Percentiles rank a stretch among this genome's conserved stretches.
phyloP scores from a whole-genome alignment of 768 basidiomycete species.

The Leccinum disarticulatum region DNA sequence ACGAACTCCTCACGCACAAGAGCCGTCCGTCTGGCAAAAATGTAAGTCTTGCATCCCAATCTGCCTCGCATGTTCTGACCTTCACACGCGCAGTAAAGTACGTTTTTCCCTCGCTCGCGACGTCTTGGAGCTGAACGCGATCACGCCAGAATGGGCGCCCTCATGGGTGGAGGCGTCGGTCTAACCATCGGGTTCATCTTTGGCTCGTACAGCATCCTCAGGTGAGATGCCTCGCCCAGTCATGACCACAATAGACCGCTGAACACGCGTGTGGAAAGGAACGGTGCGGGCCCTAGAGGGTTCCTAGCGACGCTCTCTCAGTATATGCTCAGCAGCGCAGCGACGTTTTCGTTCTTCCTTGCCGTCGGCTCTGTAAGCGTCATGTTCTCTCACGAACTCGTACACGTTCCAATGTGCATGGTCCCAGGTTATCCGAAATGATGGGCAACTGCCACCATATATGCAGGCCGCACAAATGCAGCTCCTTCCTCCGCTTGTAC shows the following conservation, averaged over 20 bases:
- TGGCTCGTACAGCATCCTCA: slow-evolving; percentile 87
- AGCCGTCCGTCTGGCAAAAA: slow-evolving; percentile 76
- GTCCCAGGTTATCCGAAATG: slow-evolving; percentile 84
- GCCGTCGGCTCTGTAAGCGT: slow-evolving; percentile 82
- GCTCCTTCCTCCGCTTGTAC: slow-evolving; percentile 53
- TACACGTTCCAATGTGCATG: slow-evolving; percentile 6
- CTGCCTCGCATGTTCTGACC: slow-evolving; percentile 12
- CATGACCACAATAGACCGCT: background rate
- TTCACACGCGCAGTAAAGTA: slow-evolving; percentile 55
- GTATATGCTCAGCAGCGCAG: slow-evolving; percentile 98
- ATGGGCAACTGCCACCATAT: slow-evolving; percentile 57
- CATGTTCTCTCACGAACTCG: background rate
- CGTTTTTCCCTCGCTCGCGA: slow-evolving; percentile 17
- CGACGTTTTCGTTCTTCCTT: slow-evolving; percentile 97
- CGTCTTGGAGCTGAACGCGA: slow-evolving; percentile 6
- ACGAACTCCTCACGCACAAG: slow-evolving; percentile 41
- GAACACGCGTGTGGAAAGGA: slow-evolving; percentile 43
- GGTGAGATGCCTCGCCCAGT: slow-evolving; percentile 48
- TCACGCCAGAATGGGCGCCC: slow-evolving; percentile 77
- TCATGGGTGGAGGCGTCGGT: slow-evolving; percentile 93
- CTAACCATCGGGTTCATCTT: slow-evolving; percentile 98
- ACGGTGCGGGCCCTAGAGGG: slow-evolving; percentile 90
- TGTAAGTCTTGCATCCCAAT: slow-evolving; percentile 41
- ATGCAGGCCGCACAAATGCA: slow-evolving; percentile 65
- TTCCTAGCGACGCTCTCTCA: slow-evolving; percentile 89